Conservation (phyloP, 306 rosid species). For the Lathyrus oleraceus region DNA sequence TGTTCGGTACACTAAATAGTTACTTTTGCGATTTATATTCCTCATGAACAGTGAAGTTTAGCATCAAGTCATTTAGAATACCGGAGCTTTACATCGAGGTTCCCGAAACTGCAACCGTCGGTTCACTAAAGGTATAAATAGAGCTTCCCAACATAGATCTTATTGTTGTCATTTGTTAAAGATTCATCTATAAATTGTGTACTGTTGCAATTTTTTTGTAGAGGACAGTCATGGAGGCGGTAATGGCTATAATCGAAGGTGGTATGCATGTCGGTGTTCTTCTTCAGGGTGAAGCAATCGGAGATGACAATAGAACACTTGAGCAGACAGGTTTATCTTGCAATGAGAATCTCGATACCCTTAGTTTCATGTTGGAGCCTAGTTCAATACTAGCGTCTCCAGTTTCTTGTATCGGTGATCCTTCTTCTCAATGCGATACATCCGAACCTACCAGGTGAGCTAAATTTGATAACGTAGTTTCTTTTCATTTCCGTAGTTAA, state of each 20-base stretch:
- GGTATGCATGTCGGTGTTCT: slow-evolving; percentile 71
- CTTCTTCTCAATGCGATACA: slow-evolving; percentile 55
- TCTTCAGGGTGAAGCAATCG: slow-evolving; percentile 70
- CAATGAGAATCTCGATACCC: slow-evolving; percentile 72
- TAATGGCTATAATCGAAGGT: slow-evolving; percentile 70
- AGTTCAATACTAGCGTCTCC: slow-evolving; percentile 49
- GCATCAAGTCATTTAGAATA: slow-evolving; percentile 75
- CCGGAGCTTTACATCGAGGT: slow-evolving; percentile 93
- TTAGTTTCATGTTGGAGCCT: slow-evolving; percentile 82
- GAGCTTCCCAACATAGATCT: neutral
- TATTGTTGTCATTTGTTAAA: slow-evolving; percentile 8
- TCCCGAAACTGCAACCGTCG: slow-evolving; percentile 81
- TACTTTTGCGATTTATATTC: slow-evolving; percentile 31
- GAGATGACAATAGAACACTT: slow-evolving; percentile 80
- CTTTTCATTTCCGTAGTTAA: slow-evolving; percentile 10
- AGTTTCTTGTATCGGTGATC: slow-evolving; percentile 48
- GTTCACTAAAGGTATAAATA: slow-evolving; percentile 70
- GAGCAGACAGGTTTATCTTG: slow-evolving; percentile 78
- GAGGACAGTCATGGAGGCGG: slow-evolving; percentile 82
- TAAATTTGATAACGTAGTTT: slow-evolving; percentile 21
- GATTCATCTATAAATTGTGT: slow-evolving; percentile 1
- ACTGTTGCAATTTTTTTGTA: slow-evolving; percentile 37
- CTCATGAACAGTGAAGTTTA: slow-evolving; percentile 68
- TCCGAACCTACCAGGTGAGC: slow-evolving; percentile 58
- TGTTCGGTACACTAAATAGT: slow-evolving; percentile 26